These are phyloP conservation scores for Aquilaria yunnanensis DNA, from an alignment of 345 rosid genomes.

Conservation along the genomic window DNA sequence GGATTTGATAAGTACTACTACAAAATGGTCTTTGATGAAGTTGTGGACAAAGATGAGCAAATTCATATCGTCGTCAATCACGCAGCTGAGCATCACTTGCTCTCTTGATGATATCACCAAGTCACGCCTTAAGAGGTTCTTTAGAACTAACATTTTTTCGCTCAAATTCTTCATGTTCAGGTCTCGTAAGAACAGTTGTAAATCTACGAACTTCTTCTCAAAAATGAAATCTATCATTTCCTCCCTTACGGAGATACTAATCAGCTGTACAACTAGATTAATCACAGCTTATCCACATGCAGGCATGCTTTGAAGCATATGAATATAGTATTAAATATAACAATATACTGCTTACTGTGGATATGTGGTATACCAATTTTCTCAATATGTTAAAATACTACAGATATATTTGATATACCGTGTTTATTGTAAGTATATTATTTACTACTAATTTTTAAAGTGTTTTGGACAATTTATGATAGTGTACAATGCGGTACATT, in stretches of 20 bases:
- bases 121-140: not conserved
- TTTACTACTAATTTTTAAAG: too few species aligned
- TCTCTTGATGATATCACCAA: slow-evolving; percentile 1
- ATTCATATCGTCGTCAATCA: slow-evolving; percentile 45
- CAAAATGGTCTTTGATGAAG: slow-evolving; percentile 53
- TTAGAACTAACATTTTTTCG: slow-evolving; percentile 9
- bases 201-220: too few species aligned
- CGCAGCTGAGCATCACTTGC: slow-evolving; percentile 2
- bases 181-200: not conserved
- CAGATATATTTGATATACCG: too few species aligned
- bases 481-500: too few species aligned
- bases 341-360: too few species aligned
- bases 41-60: slow-evolving; percentile 46
- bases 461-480: too few species aligned
- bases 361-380: too few species aligned
- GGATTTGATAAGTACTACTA: slow-evolving; percentile 57
- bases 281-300: not conserved
- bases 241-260: too few species aligned
- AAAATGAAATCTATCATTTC: too few species aligned
- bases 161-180: slow-evolving; percentile 1
- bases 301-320: slow-evolving; percentile 10
- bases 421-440: too few species aligned
- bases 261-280: too few species aligned
- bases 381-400: too few species aligned
- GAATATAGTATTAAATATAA: not conserved